Base-by-base conservation (phyloP, 1,139 yeast genomes). In the Arxiozyma heterogenica region DNA sequence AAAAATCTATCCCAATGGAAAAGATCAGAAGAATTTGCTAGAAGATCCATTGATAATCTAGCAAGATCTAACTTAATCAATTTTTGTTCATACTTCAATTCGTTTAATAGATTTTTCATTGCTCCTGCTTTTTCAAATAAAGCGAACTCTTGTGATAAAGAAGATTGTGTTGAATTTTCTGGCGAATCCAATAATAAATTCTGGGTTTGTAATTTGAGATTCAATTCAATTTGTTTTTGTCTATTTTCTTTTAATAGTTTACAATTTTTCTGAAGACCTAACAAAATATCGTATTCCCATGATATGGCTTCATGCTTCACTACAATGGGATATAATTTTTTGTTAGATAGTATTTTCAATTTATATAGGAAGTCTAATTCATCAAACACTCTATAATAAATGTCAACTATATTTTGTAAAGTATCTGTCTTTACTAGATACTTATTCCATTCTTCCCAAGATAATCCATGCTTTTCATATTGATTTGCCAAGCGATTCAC, bases 311-410 rank as follows among this genome's bases (percentile, higher is more conserved):
- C 88, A 64, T 83, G 85, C 62, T 74, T 73, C 8, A 70, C 66
- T 25, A 75, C 78, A 58, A 75, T 59, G 41, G 59, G 57, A 57
- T 73, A 71, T 49, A 77, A 61, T 18, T 67, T 49, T n/a, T 70
- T 66, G 56, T 75, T 75, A 8, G 71, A 68, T 57, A 82, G 71
- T 1, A 83, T 65, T 20, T 79, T 77, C 41, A 84, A 65, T 61
- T 82, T 83, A 67, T 73, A 80, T 44, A 83, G 67, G 30, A 83
- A 69, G 38, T 77, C 70, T 21, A 80, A 64, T 66, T 84, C 90
- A 67, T 84, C 90, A 63, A 78, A 78, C 38, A 82, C 65, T 4
- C 84, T 80, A 67, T 83, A 84, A 64, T 82, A 83, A n/a, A 83
- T 67, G 50, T 81, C 76, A 41, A 79, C 70, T 27, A 79, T 57